These are phyloP conservation scores for Crithidia sp. DNA, from an alignment of 208 protist species.

Conservation along the genomic window DNA sequence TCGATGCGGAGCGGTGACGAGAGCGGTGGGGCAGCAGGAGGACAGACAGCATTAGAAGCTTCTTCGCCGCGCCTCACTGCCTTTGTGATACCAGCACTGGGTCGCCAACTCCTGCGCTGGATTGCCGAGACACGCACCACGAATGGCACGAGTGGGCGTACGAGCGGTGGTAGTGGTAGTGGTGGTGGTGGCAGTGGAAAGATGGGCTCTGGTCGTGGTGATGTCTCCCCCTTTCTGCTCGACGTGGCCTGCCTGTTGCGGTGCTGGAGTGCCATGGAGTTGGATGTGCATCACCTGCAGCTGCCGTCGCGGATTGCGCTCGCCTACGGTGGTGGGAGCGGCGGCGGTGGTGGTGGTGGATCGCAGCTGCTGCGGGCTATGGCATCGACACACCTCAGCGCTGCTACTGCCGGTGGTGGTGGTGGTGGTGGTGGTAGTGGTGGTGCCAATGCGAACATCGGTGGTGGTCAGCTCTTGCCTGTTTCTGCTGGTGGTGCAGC, in stretches of 20 bases:
- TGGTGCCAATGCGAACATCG: too few species aligned
- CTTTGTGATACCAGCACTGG: constrained; percentile 18
- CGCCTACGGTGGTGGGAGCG: constrained; percentile 17
- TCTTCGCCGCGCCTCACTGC: constrained; percentile 19
- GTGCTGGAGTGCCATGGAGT: constrained; percentile 26
- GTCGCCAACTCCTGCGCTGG: constrained; percentile 26
- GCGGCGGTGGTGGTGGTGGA: constrained; percentile 11
- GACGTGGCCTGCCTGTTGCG: constrained; percentile 35
- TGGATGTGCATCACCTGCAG: constrained; percentile 34
- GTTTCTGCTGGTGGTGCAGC: too few species aligned
- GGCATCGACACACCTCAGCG: constrained; percentile 17
- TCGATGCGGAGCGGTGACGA: neutral
- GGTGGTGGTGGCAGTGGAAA: neutral
- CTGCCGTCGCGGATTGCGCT: constrained; percentile 24
- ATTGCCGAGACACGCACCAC: constrained; percentile 13
- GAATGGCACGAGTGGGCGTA: neutral
- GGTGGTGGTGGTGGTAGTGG: constrained; percentile 1
- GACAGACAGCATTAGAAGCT: neutral
- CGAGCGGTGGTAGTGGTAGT: neutral
- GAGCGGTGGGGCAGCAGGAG: neutral
- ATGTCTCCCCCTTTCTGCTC: constrained; percentile 21
- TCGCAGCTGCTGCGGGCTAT: constrained; percentile 19
- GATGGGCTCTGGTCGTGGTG: neutral
- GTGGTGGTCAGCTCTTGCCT: too few species aligned
- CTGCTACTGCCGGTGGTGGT: neutral